phyloP scores from a whole-genome alignment of 192 early-diverging fungal species.

The Chytriomyces sp. region DNA sequence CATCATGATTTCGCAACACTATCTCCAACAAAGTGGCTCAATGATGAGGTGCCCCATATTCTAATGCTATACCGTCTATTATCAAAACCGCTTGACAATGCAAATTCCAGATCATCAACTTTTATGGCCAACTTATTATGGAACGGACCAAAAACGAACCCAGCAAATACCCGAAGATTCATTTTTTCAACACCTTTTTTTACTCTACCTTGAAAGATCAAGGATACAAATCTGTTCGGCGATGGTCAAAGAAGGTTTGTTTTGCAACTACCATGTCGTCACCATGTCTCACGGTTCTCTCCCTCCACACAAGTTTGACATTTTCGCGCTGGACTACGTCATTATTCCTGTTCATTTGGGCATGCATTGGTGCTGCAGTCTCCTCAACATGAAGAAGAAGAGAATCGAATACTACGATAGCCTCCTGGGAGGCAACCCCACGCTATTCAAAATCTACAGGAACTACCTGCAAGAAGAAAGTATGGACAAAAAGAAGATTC shows the following conservation, averaged over 20 bases:
- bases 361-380: constrained; percentile 74
- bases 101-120: constrained; percentile 75
- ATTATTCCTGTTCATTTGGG: constrained; percentile 85
- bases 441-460: constrained; percentile 60
- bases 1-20: constrained; percentile 76
- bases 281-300: constrained; percentile 19
- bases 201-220: constrained; percentile 70
- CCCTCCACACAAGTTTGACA: constrained; percentile 48
- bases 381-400: constrained; percentile 66
- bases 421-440: constrained; percentile 67
- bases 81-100: constrained; percentile 2
- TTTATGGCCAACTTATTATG: constrained; percentile 82
- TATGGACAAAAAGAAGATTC: constrained; percentile 70
- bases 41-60: constrained; percentile 77
- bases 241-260: constrained; percentile 78
- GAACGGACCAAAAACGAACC: constrained; percentile 57
- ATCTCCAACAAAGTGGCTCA: constrained; percentile 79
- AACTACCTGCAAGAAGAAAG: constrained; percentile 75
- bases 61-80: background rate
- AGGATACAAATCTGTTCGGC: constrained; percentile 74
- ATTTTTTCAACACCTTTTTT: constrained; percentile 94
- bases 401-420: constrained; percentile 84
- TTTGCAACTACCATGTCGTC: background rate
- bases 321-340: constrained; percentile 79
- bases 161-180: constrained; percentile 63